A percentile compares a stretch with the other conserved stretches of the same genome.
Conservation (phyloP, 2,329 filamentous ascomycete species). For the Pyrenochaeta sp. region DNA sequence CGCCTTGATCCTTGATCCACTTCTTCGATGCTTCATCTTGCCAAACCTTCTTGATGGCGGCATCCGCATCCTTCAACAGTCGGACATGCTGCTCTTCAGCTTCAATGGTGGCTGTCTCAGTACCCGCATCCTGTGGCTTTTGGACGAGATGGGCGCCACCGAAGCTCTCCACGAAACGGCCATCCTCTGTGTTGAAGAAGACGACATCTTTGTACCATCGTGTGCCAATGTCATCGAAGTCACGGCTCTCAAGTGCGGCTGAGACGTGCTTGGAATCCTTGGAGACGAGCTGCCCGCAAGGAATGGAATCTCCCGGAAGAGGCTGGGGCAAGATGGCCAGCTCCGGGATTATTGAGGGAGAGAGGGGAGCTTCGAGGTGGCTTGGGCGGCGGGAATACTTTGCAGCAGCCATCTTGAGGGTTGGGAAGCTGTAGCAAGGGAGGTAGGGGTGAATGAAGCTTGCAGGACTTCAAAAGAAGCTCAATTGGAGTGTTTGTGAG, state of each 20-base stretch:
- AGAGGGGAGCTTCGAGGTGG: conserved; percentile 36
- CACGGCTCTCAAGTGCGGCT: conserved; percentile 38
- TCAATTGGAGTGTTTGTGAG: conserved; percentile 11
- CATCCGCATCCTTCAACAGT: conserved; percentile 38
- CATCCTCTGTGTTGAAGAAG: conserved; percentile 31
- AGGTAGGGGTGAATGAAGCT: background rate
- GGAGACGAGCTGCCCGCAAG: conserved; percentile 44
- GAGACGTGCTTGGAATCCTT: conserved; percentile 36
- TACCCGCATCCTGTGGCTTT: conserved; percentile 33
- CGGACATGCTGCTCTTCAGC: conserved; percentile 42
- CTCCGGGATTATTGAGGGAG: conserved; percentile 41
- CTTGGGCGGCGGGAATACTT: conserved; percentile 39
- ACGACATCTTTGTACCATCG: conserved; percentile 49
- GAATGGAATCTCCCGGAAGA: conserved; percentile 31
- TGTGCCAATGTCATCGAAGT: conserved; percentile 46
- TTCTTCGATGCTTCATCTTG: conserved; percentile 27
- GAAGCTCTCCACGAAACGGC: conserved; percentile 37
- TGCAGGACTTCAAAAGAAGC: background rate
- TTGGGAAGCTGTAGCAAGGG: conserved; percentile 9
- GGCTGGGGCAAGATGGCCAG: conserved; percentile 40
- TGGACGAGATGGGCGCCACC: conserved; percentile 41
- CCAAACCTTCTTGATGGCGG: conserved; percentile 36
- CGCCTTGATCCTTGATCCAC: conserved; percentile 38
- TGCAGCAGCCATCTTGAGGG: conserved; percentile 29
- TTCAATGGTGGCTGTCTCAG: conserved; percentile 44